A percentile compares a stretch with the other conserved stretches of the same genome.
Evolutionary conservation across 495 filamentous ascomycete species (phyloP).

Genomic region (Lophiostoma macrostomum): DNA sequence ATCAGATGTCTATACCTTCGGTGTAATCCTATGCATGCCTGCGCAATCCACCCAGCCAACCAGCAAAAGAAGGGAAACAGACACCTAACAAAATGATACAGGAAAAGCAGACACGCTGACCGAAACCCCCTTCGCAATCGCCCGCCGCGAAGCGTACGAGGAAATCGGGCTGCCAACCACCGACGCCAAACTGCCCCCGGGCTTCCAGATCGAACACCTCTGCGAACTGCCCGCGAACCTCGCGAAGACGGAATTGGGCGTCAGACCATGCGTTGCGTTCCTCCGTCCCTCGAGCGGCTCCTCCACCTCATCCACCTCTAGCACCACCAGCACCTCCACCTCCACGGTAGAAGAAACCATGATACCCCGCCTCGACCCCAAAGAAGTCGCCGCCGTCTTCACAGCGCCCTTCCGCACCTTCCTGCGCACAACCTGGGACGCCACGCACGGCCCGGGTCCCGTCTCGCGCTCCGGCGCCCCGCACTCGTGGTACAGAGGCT

Average conservation of each 20-base stretch:
- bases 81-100: too few relatives aligned
- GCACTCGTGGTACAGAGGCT: conserved; percentile 57
- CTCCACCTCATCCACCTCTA: background rate
- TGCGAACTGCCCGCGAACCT: conserved; percentile 77
- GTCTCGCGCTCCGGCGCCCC: conserved; percentile 38
- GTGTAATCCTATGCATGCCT: too few relatives aligned
- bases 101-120: conserved; percentile 50
- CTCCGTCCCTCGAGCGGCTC: conserved; percentile 42
- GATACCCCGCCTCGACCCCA: conserved; percentile 74
- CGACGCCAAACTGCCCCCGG: conserved; percentile 57
- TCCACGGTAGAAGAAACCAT: conserved; percentile 64
- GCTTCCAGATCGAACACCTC: conserved; percentile 79
- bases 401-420: conserved; percentile 78
- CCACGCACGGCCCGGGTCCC: conserved; percentile 10
- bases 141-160: conserved; percentile 82
- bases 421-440: conserved; percentile 28
- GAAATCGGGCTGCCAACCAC: conserved; percentile 82
- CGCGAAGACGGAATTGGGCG: conserved; percentile 75
- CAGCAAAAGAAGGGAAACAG: too few relatives aligned
- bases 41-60: too few relatives aligned
- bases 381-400: conserved; percentile 89
- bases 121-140: conserved; percentile 66
- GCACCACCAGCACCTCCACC: conserved; percentile 29
- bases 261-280: conserved; percentile 82
- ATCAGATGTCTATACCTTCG: background rate